Evolutionary conservation across 257 asterid species (phyloP).

Genomic region (Capsicum chinense): DNA sequence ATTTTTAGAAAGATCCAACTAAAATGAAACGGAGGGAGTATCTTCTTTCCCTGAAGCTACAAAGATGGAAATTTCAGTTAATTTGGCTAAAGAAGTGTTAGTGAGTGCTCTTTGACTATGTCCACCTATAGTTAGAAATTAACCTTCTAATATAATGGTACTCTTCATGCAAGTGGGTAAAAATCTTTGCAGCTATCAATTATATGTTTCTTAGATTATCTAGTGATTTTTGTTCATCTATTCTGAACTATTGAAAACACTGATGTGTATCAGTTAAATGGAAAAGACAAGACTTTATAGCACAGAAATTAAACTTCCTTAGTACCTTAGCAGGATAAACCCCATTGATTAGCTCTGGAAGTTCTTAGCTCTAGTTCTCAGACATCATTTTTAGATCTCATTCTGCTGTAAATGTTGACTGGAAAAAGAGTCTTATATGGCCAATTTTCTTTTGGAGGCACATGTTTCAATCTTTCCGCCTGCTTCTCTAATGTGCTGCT

Average conservation of each 20-base stretch:
- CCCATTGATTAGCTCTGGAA: background rate
- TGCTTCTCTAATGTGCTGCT: background rate
- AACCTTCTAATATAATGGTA: background rate
- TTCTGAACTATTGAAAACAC: background rate
- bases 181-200: conserved; percentile 12
- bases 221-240: conserved; percentile 3
- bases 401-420: background rate
- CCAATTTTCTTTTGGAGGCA: background rate
- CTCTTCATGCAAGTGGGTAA: background rate
- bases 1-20: too few species aligned
- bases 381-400: background rate
- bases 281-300: background rate
- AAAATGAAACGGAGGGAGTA: too few species aligned
- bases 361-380: conserved; percentile 12
- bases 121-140: background rate
- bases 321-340: background rate
- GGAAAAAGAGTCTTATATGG: background rate
- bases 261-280: conserved; percentile 21
- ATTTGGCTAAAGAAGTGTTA: conserved; percentile 2
- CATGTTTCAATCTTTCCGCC: background rate
- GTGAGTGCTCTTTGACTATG: conserved; percentile 12
- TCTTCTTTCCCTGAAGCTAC: background rate
- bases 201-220: background rate
- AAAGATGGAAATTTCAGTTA: background rate
- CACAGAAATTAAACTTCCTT: background rate